Percentiles rank a stretch among this genome's conserved stretches.
Conservation (phyloP, 345 rosid species). For the Euphorbia pulcherrima region DNA sequence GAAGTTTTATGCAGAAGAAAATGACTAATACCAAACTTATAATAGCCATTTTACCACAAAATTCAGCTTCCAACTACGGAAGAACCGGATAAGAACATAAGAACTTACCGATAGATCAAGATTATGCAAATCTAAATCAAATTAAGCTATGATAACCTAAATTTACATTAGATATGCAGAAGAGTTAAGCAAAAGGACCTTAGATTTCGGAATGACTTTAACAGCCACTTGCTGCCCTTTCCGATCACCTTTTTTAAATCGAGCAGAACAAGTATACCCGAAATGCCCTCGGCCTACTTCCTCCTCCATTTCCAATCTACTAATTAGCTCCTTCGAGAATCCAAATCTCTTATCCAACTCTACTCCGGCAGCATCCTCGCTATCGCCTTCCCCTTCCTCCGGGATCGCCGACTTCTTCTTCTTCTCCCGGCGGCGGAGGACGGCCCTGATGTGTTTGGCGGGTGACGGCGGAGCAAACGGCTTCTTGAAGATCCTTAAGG, state of each 20-base stretch:
- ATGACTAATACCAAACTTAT: background rate
- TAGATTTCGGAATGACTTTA: slow-evolving; percentile 86
- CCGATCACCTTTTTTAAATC: slow-evolving; percentile 78
- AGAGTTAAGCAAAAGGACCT: slow-evolving; percentile 40
- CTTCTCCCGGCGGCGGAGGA: slow-evolving; percentile 59
- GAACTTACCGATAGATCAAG: background rate
- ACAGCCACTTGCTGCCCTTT: slow-evolving; percentile 89
- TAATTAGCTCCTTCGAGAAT: slow-evolving; percentile 66
- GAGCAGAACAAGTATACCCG: slow-evolving; percentile 93
- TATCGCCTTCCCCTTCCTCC: slow-evolving; percentile 47
- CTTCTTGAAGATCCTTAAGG: slow-evolving; percentile 60
- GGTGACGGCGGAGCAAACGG: slow-evolving; percentile 94
- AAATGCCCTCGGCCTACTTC: slow-evolving; percentile 98
- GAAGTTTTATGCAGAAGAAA: too few relatives aligned
- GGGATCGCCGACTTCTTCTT: slow-evolving; percentile 30
- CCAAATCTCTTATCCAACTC: slow-evolving; percentile 90
- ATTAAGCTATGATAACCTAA: background rate
- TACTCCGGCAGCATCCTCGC: slow-evolving; percentile 25
- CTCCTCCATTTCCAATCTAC: slow-evolving; percentile 63
- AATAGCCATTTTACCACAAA: background rate
- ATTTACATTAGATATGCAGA: background rate
- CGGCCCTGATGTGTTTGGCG: slow-evolving; percentile 80
- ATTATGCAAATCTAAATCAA: slow-evolving; percentile 4
- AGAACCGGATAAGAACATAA: background rate
- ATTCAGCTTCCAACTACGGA: slow-evolving; percentile 1